A percentile compares a stretch with the other conserved stretches of the same genome.
These are phyloP conservation scores for Solanum infundibuliforme DNA, from an alignment of 257 asterid species.

Conservation along the genomic window DNA sequence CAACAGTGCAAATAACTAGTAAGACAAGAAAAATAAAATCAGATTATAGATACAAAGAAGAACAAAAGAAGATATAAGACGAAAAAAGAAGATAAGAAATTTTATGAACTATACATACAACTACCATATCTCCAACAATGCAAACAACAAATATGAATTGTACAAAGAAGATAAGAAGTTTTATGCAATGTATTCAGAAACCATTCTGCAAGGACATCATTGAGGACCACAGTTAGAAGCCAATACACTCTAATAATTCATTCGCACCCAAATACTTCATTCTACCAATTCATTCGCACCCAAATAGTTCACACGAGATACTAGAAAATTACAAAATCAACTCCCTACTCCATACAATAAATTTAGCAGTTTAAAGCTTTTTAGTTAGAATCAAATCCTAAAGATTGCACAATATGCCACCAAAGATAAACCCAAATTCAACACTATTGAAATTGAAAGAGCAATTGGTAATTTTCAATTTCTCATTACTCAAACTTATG, in stretches of 20 bases:
- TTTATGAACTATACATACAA: not conserved
- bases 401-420: not conserved
- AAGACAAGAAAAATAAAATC: not conserved
- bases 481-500: no score
- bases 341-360: not conserved
- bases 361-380: not conserved
- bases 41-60: not conserved
- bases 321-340: not conserved
- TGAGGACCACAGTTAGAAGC: not conserved
- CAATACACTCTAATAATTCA: no score
- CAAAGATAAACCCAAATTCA: not conserved
- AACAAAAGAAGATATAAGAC: not conserved
- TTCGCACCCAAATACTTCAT: not conserved
- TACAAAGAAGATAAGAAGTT: not conserved
- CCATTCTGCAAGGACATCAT: not conserved
- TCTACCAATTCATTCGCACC: no score
- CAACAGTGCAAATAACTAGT: not conserved
- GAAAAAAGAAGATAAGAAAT: not conserved
- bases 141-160: not conserved
- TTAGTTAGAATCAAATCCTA: not conserved
- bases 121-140: not conserved
- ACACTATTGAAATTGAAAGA: not conserved
- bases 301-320: not conserved
- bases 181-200: not conserved
- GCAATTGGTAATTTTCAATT: no score